Conservation (phyloP, 2,329 filamentous ascomycete species). For the Dissoconium aciculare region DNA sequence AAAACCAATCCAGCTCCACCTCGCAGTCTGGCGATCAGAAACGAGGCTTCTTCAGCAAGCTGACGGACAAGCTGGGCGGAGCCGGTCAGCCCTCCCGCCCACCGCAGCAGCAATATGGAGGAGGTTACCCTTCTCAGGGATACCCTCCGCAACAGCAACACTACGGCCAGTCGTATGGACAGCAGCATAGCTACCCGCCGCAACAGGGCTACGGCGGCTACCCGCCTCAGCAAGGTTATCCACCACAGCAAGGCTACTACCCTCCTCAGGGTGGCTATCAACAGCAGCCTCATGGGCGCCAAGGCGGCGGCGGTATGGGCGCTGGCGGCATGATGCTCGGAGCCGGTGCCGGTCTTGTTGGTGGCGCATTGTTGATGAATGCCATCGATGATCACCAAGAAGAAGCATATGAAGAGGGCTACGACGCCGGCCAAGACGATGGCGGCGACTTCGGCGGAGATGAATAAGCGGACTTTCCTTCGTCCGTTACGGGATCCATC, state of each 20-base stretch:
- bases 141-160: slow-evolving; percentile 22
- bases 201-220: slow-evolving; percentile 15
- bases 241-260: slow-evolving; percentile 19
- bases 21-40: slow-evolving; percentile 24
- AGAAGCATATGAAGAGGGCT: slow-evolving; percentile 35
- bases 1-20: slow-evolving; percentile 3
- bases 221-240: slow-evolving; percentile 15
- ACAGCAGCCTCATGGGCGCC: slow-evolving; percentile 30
- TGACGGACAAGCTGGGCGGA: slow-evolving; percentile 34
- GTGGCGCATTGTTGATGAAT: slow-evolving; percentile 57
- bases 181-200: slow-evolving; percentile 24
- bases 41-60: slow-evolving; percentile 36
- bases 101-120: slow-evolving; percentile 13
- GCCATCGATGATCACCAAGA: slow-evolving; percentile 43
- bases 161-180: slow-evolving; percentile 16
- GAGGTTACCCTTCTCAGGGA: slow-evolving; percentile 19
- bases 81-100: slow-evolving; percentile 9
- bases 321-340: slow-evolving; percentile 63
- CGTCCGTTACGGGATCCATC: too few species aligned
- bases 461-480: too few species aligned
- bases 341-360: slow-evolving; percentile 65
- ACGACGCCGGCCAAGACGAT: slow-evolving; percentile 23
- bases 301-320: slow-evolving; percentile 43
- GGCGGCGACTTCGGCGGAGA: slow-evolving; percentile 24
- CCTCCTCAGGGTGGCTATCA: slow-evolving; percentile 19